Conservation (phyloP, 2,329 filamentous ascomycete genomes). For the Diaporthe sp. region DNA sequence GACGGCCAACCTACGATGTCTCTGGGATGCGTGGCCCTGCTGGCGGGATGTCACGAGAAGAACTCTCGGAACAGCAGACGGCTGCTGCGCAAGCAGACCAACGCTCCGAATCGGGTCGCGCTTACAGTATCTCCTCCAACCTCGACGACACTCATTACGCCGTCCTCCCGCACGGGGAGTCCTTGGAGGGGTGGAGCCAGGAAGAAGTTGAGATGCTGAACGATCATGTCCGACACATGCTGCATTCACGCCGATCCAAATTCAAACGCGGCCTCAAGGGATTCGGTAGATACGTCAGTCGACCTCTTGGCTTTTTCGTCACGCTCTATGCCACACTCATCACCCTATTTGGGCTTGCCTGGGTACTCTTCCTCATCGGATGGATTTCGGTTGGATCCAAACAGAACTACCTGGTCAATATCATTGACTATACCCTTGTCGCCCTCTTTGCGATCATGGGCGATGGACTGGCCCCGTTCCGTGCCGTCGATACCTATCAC, state of each 20-base stretch:
- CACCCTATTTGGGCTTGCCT: conserved; percentile 86
- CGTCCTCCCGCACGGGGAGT: conserved; percentile 80
- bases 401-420: conserved; percentile 77
- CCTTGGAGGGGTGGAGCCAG: conserved; percentile 79
- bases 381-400: conserved; percentile 86
- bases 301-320: conserved; percentile 84
- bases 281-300: conserved; percentile 82
- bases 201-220: conserved; percentile 83
- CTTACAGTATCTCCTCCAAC: conserved; percentile 73
- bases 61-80: conserved; percentile 40
- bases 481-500: conserved; percentile 86
- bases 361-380: conserved; percentile 91
- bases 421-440: conserved; percentile 79
- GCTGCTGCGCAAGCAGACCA: conserved; percentile 41
- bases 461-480: conserved; percentile 79
- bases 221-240: conserved; percentile 88
- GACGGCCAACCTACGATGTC: conserved; percentile 82
- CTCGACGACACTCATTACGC: conserved; percentile 81
- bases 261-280: conserved; percentile 85
- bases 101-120: conserved; percentile 43
- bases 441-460: conserved; percentile 79
- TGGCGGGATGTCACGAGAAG: conserved; percentile 43
- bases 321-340: conserved; percentile 87
- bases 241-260: conserved; percentile 83
- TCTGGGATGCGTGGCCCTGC: conserved; percentile 57